These are phyloP conservation scores for Candida tropicalis DNA, from an alignment of 1,139 yeast genomes.

Conservation along the genomic window DNA sequence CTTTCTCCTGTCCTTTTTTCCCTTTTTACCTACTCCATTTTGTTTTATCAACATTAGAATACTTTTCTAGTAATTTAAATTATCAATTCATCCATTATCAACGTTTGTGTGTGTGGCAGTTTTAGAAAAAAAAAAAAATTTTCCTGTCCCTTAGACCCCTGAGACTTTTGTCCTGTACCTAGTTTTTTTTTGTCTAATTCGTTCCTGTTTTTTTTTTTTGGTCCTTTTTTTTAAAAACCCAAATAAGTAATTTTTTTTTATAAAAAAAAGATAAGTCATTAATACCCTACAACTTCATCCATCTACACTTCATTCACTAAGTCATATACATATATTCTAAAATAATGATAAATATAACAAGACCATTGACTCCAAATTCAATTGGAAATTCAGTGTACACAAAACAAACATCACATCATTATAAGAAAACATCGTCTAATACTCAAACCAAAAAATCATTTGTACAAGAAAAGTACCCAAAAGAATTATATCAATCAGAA, in stretches of 20 bases:
- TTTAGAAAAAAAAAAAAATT: no score
- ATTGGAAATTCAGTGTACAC: slow-evolving; percentile 5
- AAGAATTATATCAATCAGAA: slow-evolving; percentile 52
- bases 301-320: background rate
- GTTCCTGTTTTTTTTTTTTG: background rate
- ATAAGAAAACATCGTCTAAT: background rate
- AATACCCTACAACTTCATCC: background rate
- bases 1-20: no score
- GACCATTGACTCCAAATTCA: slow-evolving; percentile 13
- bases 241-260: no score
- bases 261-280: background rate
- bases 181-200: background rate
- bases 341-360: slow-evolving; percentile 10
- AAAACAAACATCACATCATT: slow-evolving; percentile 4
- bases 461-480: slow-evolving; percentile 48
- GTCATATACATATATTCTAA: no score
- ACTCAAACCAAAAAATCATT: slow-evolving; percentile 19
- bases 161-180: no score
- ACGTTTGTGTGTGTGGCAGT: no score
- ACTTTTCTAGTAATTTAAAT: no score
- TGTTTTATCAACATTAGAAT: no score
- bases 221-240: background rate
- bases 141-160: background rate
- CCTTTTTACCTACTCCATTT: no score
- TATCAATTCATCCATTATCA: no score